Conservation (phyloP, 192 early-diverging fungal genomes). For the Gryganskiella cystojenkinii region DNA sequence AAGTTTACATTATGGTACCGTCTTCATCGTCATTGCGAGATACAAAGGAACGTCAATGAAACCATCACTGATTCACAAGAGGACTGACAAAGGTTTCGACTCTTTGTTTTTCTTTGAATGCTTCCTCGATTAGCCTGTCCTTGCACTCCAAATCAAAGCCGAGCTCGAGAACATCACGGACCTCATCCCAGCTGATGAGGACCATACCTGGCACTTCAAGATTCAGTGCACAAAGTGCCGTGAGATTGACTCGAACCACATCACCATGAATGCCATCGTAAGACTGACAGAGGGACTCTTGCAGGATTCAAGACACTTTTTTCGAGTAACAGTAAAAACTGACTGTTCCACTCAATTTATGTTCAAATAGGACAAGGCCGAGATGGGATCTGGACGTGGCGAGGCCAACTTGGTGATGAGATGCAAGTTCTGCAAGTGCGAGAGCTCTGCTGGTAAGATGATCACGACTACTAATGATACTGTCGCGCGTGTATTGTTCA, state of each 20-base stretch:
- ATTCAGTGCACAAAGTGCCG: slow-evolving; percentile 83
- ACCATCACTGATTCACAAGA: too few relatives aligned
- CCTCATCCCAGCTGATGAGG: slow-evolving; percentile 67
- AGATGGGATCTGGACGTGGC: slow-evolving; percentile 79
- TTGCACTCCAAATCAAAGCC: slow-evolving; percentile 77
- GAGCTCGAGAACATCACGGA: slow-evolving; percentile 86
- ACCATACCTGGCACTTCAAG: slow-evolving; percentile 81
- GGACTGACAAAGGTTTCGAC: too few relatives aligned
- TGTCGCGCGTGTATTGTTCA: not conserved
- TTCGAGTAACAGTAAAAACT: not conserved
- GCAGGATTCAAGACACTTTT: not conserved
- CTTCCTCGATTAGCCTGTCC: slow-evolving; percentile 25
- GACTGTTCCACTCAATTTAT: not conserved
- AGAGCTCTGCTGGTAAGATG: slow-evolving; percentile 68
- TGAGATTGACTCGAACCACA: slow-evolving; percentile 75
- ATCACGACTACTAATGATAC: not conserved
- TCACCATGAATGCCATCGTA: slow-evolving; percentile 72
- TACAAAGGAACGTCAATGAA: too few relatives aligned
- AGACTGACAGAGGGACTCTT: not conserved
- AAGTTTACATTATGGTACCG: too few relatives aligned
- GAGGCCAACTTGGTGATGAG: slow-evolving; percentile 89
- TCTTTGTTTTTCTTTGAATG: too few relatives aligned
- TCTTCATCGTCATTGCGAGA: too few relatives aligned
- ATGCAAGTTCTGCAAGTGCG: slow-evolving; percentile 92
- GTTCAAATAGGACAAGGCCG: slow-evolving; percentile 69